Evolutionary conservation across 345 rosid genomes (phyloP), one percentile per base, ranked within the genome.

Genomic region (Populus alba): DNA sequence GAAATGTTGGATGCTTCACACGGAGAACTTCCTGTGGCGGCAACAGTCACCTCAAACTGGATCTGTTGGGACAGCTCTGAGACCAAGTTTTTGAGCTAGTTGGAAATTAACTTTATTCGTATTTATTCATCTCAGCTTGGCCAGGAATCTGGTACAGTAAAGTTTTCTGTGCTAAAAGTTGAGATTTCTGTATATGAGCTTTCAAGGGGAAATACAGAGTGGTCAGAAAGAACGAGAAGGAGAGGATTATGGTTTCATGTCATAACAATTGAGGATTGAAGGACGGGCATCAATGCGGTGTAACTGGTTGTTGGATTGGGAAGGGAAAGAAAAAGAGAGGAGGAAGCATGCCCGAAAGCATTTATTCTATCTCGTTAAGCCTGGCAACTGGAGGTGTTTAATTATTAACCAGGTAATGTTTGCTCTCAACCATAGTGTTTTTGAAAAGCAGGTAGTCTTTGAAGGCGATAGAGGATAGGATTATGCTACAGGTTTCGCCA

Each of bases 51-150:
- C 70, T 77, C 74, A 41, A 17, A 33, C 25, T 63, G 27, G 78
- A 78, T 77, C 41, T n/a, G 73, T 65, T 71, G 61, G 72, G 75
- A 73, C 73, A 33, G 79, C 69, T 53, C 35, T 33, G 51, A 65
- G 55, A 72, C 77, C 35, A 25, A 29, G 73, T 70, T n/a, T 11
- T 37, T 63, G 77, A 73, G 29, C 82, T 57, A 59, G 67, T 11
- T 39, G 68, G 71, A 66, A 38, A 31, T 71, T 29, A 66, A 70
- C 37, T 43, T n/a, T 22, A 41, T 31, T 59, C 18, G 35, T 53
- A 22, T 67, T 66, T 49, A 33, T 71, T 38, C 61, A 72, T 71
- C 59, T 12, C 16, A 20, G 71, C 39, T 38, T 47, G 70, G 67
- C 38, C 47, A 53, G 53, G 62, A 72, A 72, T 72, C 61, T 31